Evolutionary conservation across 768 basidiomycete genomes (phyloP).

Genomic region (Rhodotorula taiwanensis): DNA sequence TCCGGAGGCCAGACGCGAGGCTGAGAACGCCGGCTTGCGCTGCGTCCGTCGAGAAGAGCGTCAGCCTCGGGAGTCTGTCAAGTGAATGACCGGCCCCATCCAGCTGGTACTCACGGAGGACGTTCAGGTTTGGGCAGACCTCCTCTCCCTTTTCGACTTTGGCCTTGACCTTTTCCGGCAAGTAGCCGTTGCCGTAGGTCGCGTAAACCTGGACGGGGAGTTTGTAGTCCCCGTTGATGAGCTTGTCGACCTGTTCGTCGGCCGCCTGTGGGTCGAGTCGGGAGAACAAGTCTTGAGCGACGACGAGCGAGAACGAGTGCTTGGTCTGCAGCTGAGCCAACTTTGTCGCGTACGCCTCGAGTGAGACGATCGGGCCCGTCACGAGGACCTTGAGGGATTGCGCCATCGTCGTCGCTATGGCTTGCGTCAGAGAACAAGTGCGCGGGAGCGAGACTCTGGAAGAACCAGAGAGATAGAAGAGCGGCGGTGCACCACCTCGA

Average conservation of each 20-base stretch:
- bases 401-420: neutral
- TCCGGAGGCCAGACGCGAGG: constrained; percentile 38
- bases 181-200: constrained; percentile 72
- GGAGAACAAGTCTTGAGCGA: constrained; percentile 81
- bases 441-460: too few species aligned
- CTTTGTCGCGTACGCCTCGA: constrained; percentile 69
- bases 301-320: constrained; percentile 79
- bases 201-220: constrained; percentile 86
- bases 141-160: constrained; percentile 71
- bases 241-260: constrained; percentile 55
- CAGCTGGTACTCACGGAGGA: constrained; percentile 71
- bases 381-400: constrained; percentile 24
- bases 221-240: constrained; percentile 63
- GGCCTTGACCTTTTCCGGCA: constrained; percentile 66
- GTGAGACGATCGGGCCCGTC: constrained; percentile 44
- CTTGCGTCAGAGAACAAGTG: neutral
- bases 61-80: neutral
- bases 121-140: constrained; percentile 71
- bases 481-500: too few species aligned
- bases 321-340: constrained; percentile 77
- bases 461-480: neutral
- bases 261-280: constrained; percentile 41
- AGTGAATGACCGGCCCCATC: too few species aligned
- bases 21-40: constrained; percentile 12
- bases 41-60: constrained; percentile 2